Conservation (phyloP, 106 monocot species). For the Allium sativum region DNA sequence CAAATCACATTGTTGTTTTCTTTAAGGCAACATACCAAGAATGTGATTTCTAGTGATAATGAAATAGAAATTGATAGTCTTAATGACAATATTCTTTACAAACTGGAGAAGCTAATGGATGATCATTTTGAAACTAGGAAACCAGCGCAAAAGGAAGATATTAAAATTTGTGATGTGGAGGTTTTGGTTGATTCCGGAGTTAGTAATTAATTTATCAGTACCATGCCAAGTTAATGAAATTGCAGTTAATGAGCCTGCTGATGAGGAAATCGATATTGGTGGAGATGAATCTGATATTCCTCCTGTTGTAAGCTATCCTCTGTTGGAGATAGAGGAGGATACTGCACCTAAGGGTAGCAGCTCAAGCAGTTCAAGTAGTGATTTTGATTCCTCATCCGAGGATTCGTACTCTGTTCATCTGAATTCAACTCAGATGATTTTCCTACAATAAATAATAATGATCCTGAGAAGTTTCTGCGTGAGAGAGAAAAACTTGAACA, state of each 20-base stretch:
- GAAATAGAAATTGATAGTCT: slow-evolving; percentile 75
- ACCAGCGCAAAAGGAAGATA: slow-evolving; percentile 18
- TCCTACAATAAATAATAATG: slow-evolving; percentile 38
- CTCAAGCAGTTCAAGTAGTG: slow-evolving; percentile 62
- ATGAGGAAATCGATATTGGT: slow-evolving; percentile 58
- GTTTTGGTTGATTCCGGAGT: slow-evolving; percentile 59
- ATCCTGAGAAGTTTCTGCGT: slow-evolving; percentile 68
- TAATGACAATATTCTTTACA: slow-evolving; percentile 43
- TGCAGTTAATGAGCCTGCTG: slow-evolving; percentile 50
- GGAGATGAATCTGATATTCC: slow-evolving; percentile 33
- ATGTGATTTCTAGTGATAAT: slow-evolving; percentile 24
- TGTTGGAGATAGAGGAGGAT: slow-evolving; percentile 57
- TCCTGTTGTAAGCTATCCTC: slow-evolving; percentile 54
- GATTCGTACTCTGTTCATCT: slow-evolving; percentile 54
- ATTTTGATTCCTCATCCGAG: slow-evolving; percentile 62
- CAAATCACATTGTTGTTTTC: slow-evolving; percentile 58
- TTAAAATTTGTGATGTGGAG: slow-evolving; percentile 46
- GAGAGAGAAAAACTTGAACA: slow-evolving; percentile 84
- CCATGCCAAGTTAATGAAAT: slow-evolving; percentile 15
- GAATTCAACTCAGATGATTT: no score
- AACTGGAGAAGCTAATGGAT: slow-evolving; percentile 62
- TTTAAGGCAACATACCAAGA: slow-evolving; percentile 31
- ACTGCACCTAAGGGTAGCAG: slow-evolving; percentile 28
- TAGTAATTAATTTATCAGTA: slow-evolving; percentile 59
- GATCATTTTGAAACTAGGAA: slow-evolving; percentile 24